Base-by-base conservation (phyloP, 2,329 filamentous ascomycete species). In the Aspergillaceae sp. region DNA sequence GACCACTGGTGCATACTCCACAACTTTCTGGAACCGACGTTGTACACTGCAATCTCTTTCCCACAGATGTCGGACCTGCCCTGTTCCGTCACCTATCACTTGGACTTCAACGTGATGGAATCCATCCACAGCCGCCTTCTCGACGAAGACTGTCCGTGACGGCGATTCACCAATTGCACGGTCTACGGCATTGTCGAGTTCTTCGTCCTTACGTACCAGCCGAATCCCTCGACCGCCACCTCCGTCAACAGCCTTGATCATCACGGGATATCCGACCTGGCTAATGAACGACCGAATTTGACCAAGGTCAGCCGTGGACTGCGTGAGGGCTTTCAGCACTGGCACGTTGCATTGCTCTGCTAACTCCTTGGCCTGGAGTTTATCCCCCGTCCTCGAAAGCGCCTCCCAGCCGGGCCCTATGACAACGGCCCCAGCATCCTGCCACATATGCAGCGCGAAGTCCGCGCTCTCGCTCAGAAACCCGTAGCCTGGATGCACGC, bases 191-290 rank as follows among this genome's bases (percentile, higher is more conserved):
- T 67, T 65, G 26, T 72, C 63, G 4, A 82, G 61, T 4, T 74
- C 70, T 0, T 62, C 60, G 34, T 70, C 62, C 26, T 59, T 56
- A 1, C 62, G 62, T 5, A 81, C 72, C 1, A 82, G 63, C 4
- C 79, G 70, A 40, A 83, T 82, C 0, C 79, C 80, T 10, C 78
- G 63, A 0, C 80, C 80, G 2, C 79, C 79, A 9, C 79, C 80
- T 1, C 79, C 79, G 57, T 82, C 79, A 3, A 82, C 75, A n/a
- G 79, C 79, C 55, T 83, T 83, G 40, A 83, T 65, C 75, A 82
- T 80, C 38, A 81, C 67, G 0, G 78, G 78, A 40, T 74, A 75
- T 1, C 75, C 75, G 9, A 71, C 65, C 26, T 63, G 41, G 2
- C 57, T 74, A 61, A 86, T 89, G 55, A 90, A 90, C 0, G 45